Conservation (phyloP, 306 rosid genomes). For the Corylus americana region DNA sequence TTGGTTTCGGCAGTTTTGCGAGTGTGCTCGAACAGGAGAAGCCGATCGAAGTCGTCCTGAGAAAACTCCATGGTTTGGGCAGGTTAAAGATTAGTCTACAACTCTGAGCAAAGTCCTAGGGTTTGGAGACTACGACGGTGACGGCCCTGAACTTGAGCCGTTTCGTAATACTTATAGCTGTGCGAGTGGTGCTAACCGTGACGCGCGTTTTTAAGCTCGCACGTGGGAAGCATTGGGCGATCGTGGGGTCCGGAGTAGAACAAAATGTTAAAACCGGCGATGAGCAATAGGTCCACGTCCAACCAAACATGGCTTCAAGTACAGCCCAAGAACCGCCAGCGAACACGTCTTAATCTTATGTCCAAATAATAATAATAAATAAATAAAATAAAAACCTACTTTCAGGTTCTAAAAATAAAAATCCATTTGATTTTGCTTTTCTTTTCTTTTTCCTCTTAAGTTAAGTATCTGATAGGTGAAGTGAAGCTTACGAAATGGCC, state of each 20-base stretch:
- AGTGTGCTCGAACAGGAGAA: slow-evolving; percentile 50
- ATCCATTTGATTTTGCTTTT: too few relatives aligned
- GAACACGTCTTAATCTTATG: not conserved
- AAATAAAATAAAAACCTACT: too few relatives aligned
- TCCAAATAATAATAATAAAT: too few relatives aligned
- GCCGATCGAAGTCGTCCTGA: slow-evolving; percentile 59
- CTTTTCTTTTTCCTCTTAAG: too few relatives aligned
- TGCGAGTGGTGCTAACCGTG: not conserved
- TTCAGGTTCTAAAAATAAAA: too few relatives aligned
- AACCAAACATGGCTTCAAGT: too few relatives aligned
- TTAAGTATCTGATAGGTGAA: too few relatives aligned
- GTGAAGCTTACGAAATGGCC: too few relatives aligned
- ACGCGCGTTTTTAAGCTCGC: not conserved
- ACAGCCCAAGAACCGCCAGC: not conserved
- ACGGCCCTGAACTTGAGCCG: not conserved
- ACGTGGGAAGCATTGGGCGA: too few relatives aligned
- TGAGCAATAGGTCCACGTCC: not conserved
- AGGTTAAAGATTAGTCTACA: not conserved
- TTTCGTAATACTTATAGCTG: too few relatives aligned
- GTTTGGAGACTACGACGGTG: not conserved
- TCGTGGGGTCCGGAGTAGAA: not conserved
- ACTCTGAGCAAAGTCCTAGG: not conserved
- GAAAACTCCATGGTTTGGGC: slow-evolving; percentile 56
- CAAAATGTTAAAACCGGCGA: not conserved
- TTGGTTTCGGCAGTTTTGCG: slow-evolving; percentile 61